These are phyloP conservation scores for Boletus rubropictus DNA, from an alignment of 768 basidiomycete species.

Conservation along the genomic window DNA sequence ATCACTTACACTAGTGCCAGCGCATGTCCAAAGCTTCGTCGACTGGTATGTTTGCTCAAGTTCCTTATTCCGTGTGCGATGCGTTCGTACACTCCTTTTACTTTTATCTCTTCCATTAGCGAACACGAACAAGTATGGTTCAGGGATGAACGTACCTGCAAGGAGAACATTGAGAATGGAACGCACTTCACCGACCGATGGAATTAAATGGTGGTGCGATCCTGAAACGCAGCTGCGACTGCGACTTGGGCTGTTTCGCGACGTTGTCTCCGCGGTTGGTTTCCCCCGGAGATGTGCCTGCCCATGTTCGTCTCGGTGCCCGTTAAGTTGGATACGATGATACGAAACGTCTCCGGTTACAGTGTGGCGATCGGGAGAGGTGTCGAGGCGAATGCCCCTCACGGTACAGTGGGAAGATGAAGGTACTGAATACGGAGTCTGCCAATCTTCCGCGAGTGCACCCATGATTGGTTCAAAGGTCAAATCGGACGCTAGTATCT, in stretches of 20 bases:
- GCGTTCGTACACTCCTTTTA: too few species aligned
- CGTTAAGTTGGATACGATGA: background rate
- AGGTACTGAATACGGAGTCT: background rate
- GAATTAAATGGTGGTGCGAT: background rate
- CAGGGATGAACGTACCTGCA: background rate
- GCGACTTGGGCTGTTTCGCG: background rate
- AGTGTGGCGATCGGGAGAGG: background rate
- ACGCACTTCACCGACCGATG: background rate
- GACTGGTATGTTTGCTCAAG: background rate
- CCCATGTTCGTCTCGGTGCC: background rate
- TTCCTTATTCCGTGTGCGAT: background rate
- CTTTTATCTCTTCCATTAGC: background rate
- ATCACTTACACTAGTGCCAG: background rate
- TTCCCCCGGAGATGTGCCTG: background rate
- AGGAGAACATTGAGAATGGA: background rate
- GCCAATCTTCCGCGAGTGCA: background rate
- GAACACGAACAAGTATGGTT: background rate
- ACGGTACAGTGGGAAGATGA: too few species aligned
- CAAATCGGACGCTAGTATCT: too few species aligned
- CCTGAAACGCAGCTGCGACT: too few species aligned
- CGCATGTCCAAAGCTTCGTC: too few species aligned
- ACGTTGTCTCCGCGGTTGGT: background rate
- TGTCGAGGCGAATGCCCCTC: background rate
- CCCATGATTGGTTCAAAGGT: background rate
- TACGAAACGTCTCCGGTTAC: accelerated